Evolutionary conservation across 139 green algal genomes (phyloP), one percentile per base, ranked within the genome.

Genomic region (Eudorina sp.): DNA sequence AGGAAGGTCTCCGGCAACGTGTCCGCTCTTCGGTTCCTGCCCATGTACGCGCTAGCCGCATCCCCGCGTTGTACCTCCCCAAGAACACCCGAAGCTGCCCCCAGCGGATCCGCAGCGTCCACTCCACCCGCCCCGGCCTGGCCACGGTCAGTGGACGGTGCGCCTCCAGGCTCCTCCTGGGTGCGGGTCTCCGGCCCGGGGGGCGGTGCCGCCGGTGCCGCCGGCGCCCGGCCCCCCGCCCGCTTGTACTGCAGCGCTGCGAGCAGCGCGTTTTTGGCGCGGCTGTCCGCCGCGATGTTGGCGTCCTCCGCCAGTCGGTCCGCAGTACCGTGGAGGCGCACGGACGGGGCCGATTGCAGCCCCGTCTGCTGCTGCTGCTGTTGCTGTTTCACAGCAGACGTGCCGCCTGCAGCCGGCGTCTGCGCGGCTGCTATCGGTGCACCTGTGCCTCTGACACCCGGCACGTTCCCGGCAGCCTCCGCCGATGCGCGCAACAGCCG

Each of bases 201-300:
- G 31, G 40, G 19, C 70, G 3, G 19, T 40, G 64, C 7, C 40
- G 6, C 29, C 70, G 40, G 23, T 23, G 40, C 29, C 51, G 48
- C 51, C 51, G 29, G 48, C n/a, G 48, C 48, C 48, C 45, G 0
- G 34, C 4, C 8, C 6, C 41, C 70, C n/a, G 43, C 45, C 45
- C 73, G 73, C 73, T 86, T 75, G 60, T 86, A 86, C 62, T 86
- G 43, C 29, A 86, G 62, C 41, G 79, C 79, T 31, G 79, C 79
- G 27, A 86, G 13, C 41, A 86, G 58, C 55, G 79, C 79, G 21
- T 73, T 64, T 45, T n/a, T 76, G n/a, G 79, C 79, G 5, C 79
- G 58, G 29, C 79, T 48, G 60, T 51, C 43, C 9, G 8, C 79
- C 7, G 62, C 60, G 41, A 45, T 0, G 7, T 43, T 19, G 3